Percentiles rank a stretch among this genome's conserved stretches.
phyloP scores from a whole-genome alignment of 2,329 filamentous ascomycete genomes.

The Conoideocrella luteorostrata region DNA sequence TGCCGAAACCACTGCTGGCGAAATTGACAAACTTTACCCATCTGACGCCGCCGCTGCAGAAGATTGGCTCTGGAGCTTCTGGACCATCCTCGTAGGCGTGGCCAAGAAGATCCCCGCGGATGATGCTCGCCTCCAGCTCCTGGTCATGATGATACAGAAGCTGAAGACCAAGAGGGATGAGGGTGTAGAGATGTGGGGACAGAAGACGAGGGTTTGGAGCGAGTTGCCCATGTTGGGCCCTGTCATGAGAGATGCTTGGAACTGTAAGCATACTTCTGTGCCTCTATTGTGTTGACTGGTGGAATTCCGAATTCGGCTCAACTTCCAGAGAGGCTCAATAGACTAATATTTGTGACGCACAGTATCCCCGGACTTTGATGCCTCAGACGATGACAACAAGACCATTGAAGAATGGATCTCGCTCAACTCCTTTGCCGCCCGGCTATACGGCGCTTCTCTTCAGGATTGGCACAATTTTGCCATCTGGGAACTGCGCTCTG shows the following conservation, averaged over 20 bases:
- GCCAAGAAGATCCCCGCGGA: slow-evolving; percentile 20
- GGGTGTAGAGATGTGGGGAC: slow-evolving; percentile 21
- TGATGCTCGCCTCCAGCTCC: slow-evolving; percentile 19
- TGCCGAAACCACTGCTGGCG: slow-evolving; percentile 15
- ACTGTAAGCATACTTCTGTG: slow-evolving; percentile 16
- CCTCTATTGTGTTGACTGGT: background rate
- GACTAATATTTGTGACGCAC: too few species aligned
- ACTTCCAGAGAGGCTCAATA: too few species aligned
- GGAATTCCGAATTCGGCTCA: too few species aligned
- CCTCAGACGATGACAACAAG: slow-evolving; percentile 15
- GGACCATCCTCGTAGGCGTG: slow-evolving; percentile 19
- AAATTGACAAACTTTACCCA: slow-evolving; percentile 21
- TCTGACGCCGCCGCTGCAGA: slow-evolving; percentile 14
- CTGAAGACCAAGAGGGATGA: slow-evolving; percentile 18
- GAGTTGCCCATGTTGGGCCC: slow-evolving; percentile 25
- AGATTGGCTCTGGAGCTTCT: slow-evolving; percentile 23
- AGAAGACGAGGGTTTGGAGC: slow-evolving; percentile 19
- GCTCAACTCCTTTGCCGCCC: slow-evolving; percentile 27
- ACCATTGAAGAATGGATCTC: slow-evolving; percentile 21
- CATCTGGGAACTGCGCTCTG: slow-evolving; percentile 23
- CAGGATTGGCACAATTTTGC: slow-evolving; percentile 20
- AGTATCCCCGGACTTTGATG: slow-evolving; percentile 20
- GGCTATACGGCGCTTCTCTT: slow-evolving; percentile 18
- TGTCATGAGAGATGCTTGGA: slow-evolving; percentile 23
- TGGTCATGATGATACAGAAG: slow-evolving; percentile 15